Percentiles rank a stretch among this genome's conserved stretches.
Evolutionary conservation across 2,329 filamentous ascomycete genomes (phyloP).

Genomic region (Exophiala viscosa): DNA sequence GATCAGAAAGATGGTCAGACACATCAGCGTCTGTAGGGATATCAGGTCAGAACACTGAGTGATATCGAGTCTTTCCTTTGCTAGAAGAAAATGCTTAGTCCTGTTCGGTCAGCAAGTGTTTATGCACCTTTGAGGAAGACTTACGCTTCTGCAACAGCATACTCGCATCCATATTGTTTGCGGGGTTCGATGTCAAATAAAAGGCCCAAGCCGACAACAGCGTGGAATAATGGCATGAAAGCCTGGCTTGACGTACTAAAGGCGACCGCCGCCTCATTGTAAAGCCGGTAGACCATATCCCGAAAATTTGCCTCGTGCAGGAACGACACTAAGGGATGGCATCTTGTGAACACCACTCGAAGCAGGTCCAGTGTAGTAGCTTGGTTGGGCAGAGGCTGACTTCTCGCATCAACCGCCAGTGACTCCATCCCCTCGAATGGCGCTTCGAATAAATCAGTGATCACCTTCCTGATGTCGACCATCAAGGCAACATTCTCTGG

Average conservation of each 20-base stretch:
- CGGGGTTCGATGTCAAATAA: conserved; percentile 14
- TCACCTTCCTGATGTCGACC: conserved; percentile 5
- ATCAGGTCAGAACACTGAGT: conserved; percentile 17
- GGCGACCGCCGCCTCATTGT: conserved; percentile 7
- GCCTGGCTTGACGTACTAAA: conserved; percentile 4
- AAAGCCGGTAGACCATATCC: conserved; percentile 19
- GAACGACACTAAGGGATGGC: conserved; percentile 21
- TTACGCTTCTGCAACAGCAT: conserved; percentile 17
- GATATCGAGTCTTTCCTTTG: conserved; percentile 15
- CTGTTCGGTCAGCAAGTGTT: conserved; percentile 5
- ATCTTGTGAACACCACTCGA: conserved; percentile 16
- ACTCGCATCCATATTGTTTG: conserved; percentile 17
- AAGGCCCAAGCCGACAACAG: conserved; percentile 19
- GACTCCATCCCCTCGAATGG: conserved; percentile 10
- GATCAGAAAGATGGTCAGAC: conserved; percentile 19
- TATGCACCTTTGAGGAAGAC: not conserved
- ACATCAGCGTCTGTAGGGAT: conserved; percentile 19
- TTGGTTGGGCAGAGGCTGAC: conserved; percentile 11
- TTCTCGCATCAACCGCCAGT: not conserved
- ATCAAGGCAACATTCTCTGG: conserved; percentile 1
- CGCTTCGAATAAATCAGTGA: conserved; percentile 15
- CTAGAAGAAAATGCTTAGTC: conserved; percentile 16
- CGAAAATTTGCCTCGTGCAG: conserved; percentile 17
- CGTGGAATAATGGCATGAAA: conserved; percentile 20
- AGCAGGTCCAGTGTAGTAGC: conserved; percentile 12